Evolutionary conservation across 306 rosid genomes (phyloP), one percentile per base, ranked within the genome.

Genomic region (Inga oerstediana): DNA sequence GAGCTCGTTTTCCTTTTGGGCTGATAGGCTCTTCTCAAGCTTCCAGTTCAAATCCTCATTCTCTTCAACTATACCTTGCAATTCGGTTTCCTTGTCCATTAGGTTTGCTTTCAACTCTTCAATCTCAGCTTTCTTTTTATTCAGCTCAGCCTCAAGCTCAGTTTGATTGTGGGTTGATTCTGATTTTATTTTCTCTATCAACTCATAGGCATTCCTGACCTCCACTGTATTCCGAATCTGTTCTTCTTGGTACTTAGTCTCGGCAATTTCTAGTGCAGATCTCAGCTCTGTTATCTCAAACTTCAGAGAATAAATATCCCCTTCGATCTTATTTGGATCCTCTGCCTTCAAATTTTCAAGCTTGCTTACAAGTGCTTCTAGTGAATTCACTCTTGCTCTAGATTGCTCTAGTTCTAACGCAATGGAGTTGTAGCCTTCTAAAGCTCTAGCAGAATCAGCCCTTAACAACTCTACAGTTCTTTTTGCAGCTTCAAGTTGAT

Each of bases 1-100:
- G 24, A 90, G 85, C 64, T 87, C 88, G 68, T 73, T 73, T 78
- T 92, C 97, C 54, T 89, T 90, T 37, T 68, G 88, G 56, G 87
- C 72, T 32, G 89, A 87, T 46, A 76, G 68, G 74, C 74, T 90
- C 56, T 83, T 88, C 76, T 83, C 79, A 79, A 96, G 88, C 88
- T 83, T 92, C 17, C 22, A 73, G 73, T 81, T 92, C 86, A 97
- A 79, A 72, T 81, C 88, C 82, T 94, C 99, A 15, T 97, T 97
- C 89, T 97, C 99, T 76, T 94, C 99, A 32, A 89, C 82, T 64
- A 97, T 91, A 81, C 95, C 84, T 83, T 97, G 99, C 77, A 94
- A 79, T 82, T 97, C 99, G 16, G 97, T 97, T 86, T 97, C 99
- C 85, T 91, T 97, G 48, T 97, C 99, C 99, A 97, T 92, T 54